Conservation (phyloP, 257 asterid genomes). For the Gentiana macrophylla region DNA sequence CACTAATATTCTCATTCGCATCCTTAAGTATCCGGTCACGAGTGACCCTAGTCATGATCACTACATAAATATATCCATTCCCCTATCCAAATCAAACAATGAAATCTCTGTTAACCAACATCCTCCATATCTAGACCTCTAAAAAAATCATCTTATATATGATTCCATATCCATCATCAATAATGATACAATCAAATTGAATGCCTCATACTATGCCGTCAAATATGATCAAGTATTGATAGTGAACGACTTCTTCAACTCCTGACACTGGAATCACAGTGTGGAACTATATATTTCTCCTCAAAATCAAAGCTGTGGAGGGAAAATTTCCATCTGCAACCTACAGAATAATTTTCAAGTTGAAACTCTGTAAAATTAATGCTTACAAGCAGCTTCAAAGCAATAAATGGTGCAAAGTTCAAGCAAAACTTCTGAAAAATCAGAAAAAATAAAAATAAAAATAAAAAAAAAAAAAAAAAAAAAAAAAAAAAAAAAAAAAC, state of each 20-base stretch:
- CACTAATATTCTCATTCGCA: constrained; percentile 68
- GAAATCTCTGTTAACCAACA: constrained; percentile 20
- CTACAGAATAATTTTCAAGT: constrained; percentile 4
- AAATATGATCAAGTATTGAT: neutral
- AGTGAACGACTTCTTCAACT: neutral
- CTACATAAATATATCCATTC: constrained; percentile 17
- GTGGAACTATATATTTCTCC: constrained; percentile 8
- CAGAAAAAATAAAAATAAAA: neutral
- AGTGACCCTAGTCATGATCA: constrained; percentile 84
- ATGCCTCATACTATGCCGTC: constrained; percentile 6
- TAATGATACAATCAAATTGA: neutral
- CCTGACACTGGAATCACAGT: constrained; percentile 15
- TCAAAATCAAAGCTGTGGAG: constrained; percentile 1
- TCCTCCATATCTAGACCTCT: constrained; percentile 19
- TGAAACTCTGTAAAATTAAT: constrained; percentile 15
- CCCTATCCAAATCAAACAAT: constrained; percentile 6
- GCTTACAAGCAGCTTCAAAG: constrained; percentile 10
- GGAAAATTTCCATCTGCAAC: constrained; percentile 1
- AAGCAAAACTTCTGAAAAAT: neutral
- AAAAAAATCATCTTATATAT: constrained; percentile 19
- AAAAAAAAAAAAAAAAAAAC: neutral
- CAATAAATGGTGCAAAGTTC: constrained; percentile 1
- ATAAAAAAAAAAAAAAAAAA: constrained; percentile 4
- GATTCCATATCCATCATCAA: constrained; percentile 2
- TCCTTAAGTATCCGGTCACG: constrained; percentile 87